These are phyloP conservation scores for Monosporascus ibericus DNA, from an alignment of 2,329 filamentous ascomycete species.

Conservation along the genomic window DNA sequence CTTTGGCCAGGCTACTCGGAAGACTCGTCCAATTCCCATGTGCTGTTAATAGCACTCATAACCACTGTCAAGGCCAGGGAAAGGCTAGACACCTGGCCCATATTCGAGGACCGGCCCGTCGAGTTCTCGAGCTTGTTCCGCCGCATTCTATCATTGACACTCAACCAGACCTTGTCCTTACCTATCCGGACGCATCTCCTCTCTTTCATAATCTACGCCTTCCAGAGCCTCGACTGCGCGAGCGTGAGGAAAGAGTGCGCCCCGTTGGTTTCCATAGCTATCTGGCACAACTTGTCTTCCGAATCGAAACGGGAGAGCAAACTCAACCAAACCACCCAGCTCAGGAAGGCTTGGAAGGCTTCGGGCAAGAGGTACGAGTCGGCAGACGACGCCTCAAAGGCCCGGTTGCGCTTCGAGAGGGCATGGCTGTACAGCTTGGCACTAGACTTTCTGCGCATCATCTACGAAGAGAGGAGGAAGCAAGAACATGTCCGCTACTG, in stretches of 20 bases:
- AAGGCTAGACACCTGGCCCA: constrained; percentile 77
- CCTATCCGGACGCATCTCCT: constrained; percentile 75
- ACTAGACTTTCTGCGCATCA: constrained; percentile 70
- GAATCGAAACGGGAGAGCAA: constrained; percentile 67
- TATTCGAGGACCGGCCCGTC: constrained; percentile 69
- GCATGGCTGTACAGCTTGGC: constrained; percentile 87
- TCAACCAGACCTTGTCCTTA: constrained; percentile 61
- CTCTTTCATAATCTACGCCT: constrained; percentile 83
- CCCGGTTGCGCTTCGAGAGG: constrained; percentile 80
- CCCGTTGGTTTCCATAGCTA: constrained; percentile 85
- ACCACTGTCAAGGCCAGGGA: constrained; percentile 85
- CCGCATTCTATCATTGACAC: constrained; percentile 78
- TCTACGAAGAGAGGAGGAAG: constrained; percentile 54
- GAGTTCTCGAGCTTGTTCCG: constrained; percentile 89
- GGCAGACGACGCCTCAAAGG: constrained; percentile 73
- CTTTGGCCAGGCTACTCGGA: constrained; percentile 92
- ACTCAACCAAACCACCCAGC: constrained; percentile 65
- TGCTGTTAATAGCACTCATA: constrained; percentile 79
- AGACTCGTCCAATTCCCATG: constrained; percentile 84
- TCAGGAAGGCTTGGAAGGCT: constrained; percentile 88
- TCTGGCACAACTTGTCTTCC: constrained; percentile 88
- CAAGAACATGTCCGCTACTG: constrained; percentile 71
- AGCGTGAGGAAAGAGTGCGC: constrained; percentile 95
- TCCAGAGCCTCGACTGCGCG: constrained; percentile 85
- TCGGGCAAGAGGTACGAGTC: constrained; percentile 80